These are phyloP conservation scores for Cyphellophora europaea DNA, from an alignment of 2,329 filamentous ascomycete genomes.

Conservation along the genomic window DNA sequence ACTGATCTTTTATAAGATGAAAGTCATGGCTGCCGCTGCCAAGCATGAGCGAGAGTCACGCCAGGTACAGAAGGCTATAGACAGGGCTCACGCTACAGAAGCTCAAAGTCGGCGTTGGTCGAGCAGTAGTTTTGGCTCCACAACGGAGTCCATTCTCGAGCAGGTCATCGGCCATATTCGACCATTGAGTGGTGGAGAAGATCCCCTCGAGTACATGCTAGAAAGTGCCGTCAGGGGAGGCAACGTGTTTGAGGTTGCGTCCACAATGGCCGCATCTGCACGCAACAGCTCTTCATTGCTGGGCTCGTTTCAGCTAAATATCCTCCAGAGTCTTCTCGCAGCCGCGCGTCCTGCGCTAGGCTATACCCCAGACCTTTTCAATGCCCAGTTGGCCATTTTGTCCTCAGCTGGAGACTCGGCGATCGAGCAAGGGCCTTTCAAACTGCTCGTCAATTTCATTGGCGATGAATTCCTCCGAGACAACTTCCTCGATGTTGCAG, in stretches of 20 bases:
- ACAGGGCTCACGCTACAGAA: slow-evolving; percentile 8
- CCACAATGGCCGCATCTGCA: slow-evolving; percentile 1
- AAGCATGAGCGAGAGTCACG: slow-evolving; percentile 43
- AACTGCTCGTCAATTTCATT: slow-evolving; percentile 40
- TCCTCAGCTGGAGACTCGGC: slow-evolving; percentile 27
- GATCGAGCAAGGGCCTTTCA: slow-evolving; percentile 4
- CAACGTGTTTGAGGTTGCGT: background rate
- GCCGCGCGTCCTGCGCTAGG: slow-evolving; percentile 57
- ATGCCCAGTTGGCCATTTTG: slow-evolving; percentile 56
- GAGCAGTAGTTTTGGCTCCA: slow-evolving; percentile 17
- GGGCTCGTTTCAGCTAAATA: slow-evolving; percentile 4
- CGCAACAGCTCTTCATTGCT: background rate
- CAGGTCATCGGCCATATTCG: slow-evolving; percentile 26
- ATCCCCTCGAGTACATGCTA: slow-evolving; percentile 3
- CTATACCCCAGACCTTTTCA: slow-evolving; percentile 64
- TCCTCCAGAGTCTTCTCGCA: slow-evolving; percentile 61
- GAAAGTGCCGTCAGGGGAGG: background rate
- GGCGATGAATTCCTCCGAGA: slow-evolving; percentile 49
- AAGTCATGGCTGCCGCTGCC: slow-evolving; percentile 51
- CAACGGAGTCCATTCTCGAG: slow-evolving; percentile 36
- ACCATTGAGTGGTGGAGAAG: slow-evolving; percentile 1
- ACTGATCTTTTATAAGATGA: slow-evolving; percentile 62
- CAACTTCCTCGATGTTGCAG: slow-evolving; percentile 56
- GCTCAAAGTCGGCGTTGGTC: slow-evolving; percentile 17
- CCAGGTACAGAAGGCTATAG: slow-evolving; percentile 30